Evolutionary conservation across 139 green algal genomes (phyloP), one percentile per base, ranked within the genome.

Genomic region (Mychonastes homosphaera): DNA sequence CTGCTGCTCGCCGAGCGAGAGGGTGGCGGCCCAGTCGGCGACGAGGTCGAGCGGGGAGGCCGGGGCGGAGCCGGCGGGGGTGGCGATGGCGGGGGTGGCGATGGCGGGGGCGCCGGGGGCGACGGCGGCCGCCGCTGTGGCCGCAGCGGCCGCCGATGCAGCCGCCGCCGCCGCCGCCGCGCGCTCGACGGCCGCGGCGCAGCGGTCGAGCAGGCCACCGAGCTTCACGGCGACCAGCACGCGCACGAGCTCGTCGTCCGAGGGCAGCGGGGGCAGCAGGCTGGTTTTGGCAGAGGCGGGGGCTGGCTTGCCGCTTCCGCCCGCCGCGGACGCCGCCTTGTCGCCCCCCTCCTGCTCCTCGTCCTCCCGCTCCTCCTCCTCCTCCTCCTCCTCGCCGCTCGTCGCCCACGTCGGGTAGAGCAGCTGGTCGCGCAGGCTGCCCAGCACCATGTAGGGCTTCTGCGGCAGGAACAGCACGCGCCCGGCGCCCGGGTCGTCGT

Each of bases 1-100:
- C 79, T 98, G 91, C 78, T 98, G 92, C 81, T 98, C 92, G 18
- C 92, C 91, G 33, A 98, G 65, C 1, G 86, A 96, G 43, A 98
- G 69, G 12, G 79, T 77, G 43, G 55, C 65, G 12, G 80, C 65
- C 91, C 91, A 98, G 53, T 97, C 90, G 1, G 79, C 75, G 10
- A 80, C 62, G 1, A 63, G 28, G 61, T 92, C 83, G 32, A 95
- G 69, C 6, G 61, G 41, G 10, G 19, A 28, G 41, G 19, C 7
- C 19, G 5, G 7, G 24, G 19, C 6, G 41, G 6, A 18, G 7
- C 19, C 7, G 9, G 41, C 6, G 41, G 19, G 6, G 41, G 19
- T n/a, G 41, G 19, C 24, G 41, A 18, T n/a, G 10, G 5, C 24
- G 41, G 6, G 23, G 6, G 19, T 48, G 36, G 13, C 10, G 12